Conservation (phyloP, 257 asterid species). For the Avicennia marina region DNA sequence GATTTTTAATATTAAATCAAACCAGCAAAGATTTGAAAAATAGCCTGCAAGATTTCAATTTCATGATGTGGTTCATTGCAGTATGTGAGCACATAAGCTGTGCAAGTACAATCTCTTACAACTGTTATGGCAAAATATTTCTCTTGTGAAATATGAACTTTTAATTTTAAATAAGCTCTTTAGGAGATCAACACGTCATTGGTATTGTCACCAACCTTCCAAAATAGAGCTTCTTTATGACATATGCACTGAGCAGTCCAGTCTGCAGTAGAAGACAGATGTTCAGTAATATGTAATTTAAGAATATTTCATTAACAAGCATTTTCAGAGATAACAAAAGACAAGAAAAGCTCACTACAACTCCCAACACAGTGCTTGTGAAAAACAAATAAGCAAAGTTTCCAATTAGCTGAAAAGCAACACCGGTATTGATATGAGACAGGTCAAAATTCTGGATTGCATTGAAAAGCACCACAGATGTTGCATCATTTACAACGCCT, state of each 20-base stretch:
- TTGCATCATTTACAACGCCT: conserved; percentile 73
- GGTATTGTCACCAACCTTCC: conserved; percentile 42
- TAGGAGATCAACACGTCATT: too few species aligned
- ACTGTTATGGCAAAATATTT: neutral
- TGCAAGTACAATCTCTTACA: neutral
- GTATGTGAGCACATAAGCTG: neutral
- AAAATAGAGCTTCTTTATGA: conserved; percentile 58
- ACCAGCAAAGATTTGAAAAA: neutral
- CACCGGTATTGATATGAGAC: conserved; percentile 28
- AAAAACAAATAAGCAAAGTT: conserved; percentile 43
- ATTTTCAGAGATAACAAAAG: neutral
- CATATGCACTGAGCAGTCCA: conserved; percentile 60
- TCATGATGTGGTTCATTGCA: neutral
- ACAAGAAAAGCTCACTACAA: conserved; percentile 37
- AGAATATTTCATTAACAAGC: neutral
- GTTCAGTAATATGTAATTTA: conserved; percentile 11
- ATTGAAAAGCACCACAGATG: conserved; percentile 71
- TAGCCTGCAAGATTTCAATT: neutral
- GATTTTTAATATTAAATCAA: neutral
- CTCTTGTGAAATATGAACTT: neutral
- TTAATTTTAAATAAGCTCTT: neutral
- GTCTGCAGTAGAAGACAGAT: conserved; percentile 33
- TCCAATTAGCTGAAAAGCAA: conserved; percentile 42
- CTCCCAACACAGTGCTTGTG: conserved; percentile 52
- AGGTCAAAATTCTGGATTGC: conserved; percentile 62